Percentiles rank a stretch among this genome's conserved stretches.
phyloP scores from a whole-genome alignment of 345 rosid species.

The Orychophragmus violaceus region DNA sequence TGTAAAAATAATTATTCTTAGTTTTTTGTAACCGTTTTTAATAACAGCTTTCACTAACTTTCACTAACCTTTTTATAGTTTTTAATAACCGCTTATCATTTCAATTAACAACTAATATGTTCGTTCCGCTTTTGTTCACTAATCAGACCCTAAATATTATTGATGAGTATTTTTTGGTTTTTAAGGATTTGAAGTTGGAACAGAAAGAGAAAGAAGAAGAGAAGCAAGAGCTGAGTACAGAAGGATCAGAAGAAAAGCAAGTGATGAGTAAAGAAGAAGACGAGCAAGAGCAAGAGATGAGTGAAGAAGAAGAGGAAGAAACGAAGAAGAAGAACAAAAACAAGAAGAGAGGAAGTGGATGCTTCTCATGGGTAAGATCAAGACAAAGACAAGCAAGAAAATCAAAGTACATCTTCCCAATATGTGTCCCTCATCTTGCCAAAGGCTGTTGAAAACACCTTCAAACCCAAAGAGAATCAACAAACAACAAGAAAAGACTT shows the following conservation, averaged over 20 bases:
- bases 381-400: constrained; percentile 44
- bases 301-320: constrained; percentile 11
- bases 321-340: constrained; percentile 5
- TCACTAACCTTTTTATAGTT: no score
- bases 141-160: no score
- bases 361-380: constrained; percentile 65
- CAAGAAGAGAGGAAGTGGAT: constrained; percentile 43
- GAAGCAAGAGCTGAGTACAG: constrained; percentile 2
- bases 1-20: no score
- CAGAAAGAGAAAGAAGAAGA: constrained; percentile 16
- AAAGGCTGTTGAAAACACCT: constrained; percentile 27
- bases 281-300: constrained; percentile 4
- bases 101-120: no score
- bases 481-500: not conserved
- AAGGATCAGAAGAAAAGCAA: constrained; percentile 10
- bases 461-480: not conserved
- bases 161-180: not conserved
- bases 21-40: no score
- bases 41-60: no score
- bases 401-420: constrained; percentile 31
- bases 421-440: constrained; percentile 38
- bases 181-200: constrained; percentile 37
- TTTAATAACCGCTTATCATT: no score
- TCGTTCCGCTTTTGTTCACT: no score
- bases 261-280: constrained; percentile 3